Evolutionary conservation across 257 asterid species (phyloP).

Genomic region (Nemophila menziesii): DNA sequence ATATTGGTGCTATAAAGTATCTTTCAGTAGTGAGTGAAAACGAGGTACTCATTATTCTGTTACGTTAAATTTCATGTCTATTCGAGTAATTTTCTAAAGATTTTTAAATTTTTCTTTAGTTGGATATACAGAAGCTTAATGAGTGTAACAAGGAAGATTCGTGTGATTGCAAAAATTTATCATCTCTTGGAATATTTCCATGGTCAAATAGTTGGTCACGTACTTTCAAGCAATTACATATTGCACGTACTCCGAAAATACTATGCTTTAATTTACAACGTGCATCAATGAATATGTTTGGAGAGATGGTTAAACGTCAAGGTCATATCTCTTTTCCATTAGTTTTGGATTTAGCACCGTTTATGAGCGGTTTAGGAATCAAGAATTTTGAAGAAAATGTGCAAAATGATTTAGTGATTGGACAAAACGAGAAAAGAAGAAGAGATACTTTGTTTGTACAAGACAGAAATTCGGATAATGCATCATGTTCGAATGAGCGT

Average conservation of each 20-base stretch:
- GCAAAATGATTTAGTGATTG: conserved; percentile 19
- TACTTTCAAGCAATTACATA: conserved; percentile 57
- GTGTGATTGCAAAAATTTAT: conserved; percentile 60
- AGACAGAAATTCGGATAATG: conserved; percentile 6
- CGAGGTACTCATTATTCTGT: no score
- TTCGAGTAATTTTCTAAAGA: not conserved
- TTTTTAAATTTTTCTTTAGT: conserved; percentile 30
- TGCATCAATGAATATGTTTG: conserved; percentile 63
- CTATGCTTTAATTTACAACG: conserved; percentile 87
- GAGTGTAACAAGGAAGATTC: conserved; percentile 48
- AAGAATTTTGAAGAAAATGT: conserved; percentile 23
- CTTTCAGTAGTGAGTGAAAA: conserved; percentile 27
- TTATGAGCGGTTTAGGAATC: conserved; percentile 35
- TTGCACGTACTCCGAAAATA: conserved; percentile 76
- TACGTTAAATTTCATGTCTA: not conserved
- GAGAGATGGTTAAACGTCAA: conserved; percentile 65
- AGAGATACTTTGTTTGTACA: conserved; percentile 14
- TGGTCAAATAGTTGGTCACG: conserved; percentile 74
- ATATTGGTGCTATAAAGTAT: conserved; percentile 58
- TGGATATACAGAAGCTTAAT: conserved; percentile 41
- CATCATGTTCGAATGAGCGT: conserved; percentile 8
- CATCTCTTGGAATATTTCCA: conserved; percentile 49
- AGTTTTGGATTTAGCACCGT: conserved; percentile 47
- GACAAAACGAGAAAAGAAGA: conserved; percentile 13
- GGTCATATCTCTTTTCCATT: conserved; percentile 71